Evolutionary conservation across 257 asterid genomes (phyloP).

Genomic region (Gardenia jasminoides): DNA sequence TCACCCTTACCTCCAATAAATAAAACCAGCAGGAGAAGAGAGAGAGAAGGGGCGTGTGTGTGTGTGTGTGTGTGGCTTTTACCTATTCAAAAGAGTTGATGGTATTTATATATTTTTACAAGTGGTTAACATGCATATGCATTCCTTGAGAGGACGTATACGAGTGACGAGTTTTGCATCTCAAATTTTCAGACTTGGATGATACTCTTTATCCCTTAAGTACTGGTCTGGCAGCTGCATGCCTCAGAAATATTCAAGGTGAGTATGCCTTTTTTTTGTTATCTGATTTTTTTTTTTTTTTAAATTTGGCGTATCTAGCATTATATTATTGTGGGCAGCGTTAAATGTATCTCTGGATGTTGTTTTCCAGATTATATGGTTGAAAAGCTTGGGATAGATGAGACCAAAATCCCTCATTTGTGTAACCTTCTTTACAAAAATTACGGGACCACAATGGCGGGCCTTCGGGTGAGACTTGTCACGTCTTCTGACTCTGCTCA

Average conservation of each 20-base stretch:
- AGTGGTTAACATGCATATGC: background rate
- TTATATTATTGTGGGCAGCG: background rate
- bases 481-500: background rate
- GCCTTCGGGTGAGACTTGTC: conserved; percentile 70
- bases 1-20: background rate
- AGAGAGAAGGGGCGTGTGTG: no score
- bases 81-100: no score
- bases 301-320: no score
- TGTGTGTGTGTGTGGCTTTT: no score
- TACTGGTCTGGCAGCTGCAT: conserved; percentile 63
- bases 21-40: no score
- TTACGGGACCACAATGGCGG: conserved; percentile 99
- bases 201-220: conserved; percentile 95
- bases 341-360: background rate
- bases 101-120: background rate
- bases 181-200: conserved; percentile 66
- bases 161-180: background rate
- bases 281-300: background rate
- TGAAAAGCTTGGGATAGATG: conserved; percentile 73
- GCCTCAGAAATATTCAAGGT: conserved; percentile 78
- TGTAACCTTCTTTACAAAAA: conserved; percentile 72
- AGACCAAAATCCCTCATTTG: conserved; percentile 58
- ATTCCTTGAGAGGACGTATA: background rate
- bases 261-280: conserved; percentile 4
- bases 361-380: conserved; percentile 62